These are phyloP conservation scores for Cornus controversa DNA, from an alignment of 148 eudicot genomes.

Conservation along the genomic window DNA sequence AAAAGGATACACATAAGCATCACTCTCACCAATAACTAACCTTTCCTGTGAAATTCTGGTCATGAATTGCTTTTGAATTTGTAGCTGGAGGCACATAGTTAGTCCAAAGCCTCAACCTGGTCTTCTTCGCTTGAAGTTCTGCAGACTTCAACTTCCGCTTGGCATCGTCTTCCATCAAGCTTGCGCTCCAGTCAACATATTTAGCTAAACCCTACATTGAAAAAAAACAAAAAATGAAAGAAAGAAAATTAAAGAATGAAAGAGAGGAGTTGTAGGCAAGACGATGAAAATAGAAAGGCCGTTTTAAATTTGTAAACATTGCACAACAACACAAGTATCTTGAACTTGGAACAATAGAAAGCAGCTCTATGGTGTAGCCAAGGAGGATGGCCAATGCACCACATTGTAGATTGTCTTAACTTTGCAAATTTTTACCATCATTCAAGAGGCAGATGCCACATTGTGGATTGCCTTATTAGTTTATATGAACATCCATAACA, in stretches of 20 bases:
- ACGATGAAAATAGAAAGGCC: too few species aligned
- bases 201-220: conserved; percentile 78
- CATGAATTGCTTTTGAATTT: conserved; percentile 84
- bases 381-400: conserved; percentile 2
- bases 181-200: conserved; percentile 96
- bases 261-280: too few species aligned
- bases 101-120: conserved; percentile 70
- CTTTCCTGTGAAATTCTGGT: conserved; percentile 95
- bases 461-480: too few species aligned
- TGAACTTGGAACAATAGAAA: background rate
- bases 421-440: too few species aligned
- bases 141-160: conserved; percentile 59
- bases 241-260: background rate
- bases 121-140: conserved; percentile 89
- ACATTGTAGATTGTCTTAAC: background rate
- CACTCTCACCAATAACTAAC: conserved; percentile 30
- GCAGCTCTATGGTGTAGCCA: conserved; percentile 7
- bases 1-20: background rate
- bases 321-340: background rate
- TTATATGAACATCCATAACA: background rate
- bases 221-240: background rate
- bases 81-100: conserved; percentile 80
- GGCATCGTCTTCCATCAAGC: conserved; percentile 70
- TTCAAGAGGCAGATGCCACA: too few species aligned
- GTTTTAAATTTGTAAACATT: background rate